These are phyloP conservation scores for Xerocomellus dryophilus DNA, from an alignment of 768 basidiomycete genomes.

Conservation along the genomic window DNA sequence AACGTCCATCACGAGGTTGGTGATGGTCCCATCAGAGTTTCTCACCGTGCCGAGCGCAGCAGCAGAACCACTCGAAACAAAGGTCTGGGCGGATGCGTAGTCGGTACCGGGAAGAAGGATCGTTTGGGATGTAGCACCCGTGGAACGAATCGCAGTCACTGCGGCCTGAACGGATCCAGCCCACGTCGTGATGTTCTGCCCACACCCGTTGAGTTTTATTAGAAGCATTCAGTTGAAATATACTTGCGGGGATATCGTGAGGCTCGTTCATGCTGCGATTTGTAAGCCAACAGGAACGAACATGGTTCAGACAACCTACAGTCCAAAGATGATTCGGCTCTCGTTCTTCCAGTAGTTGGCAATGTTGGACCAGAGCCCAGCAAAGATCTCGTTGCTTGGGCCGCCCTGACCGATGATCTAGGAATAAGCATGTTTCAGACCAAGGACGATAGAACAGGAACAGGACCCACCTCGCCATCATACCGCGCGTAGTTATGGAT, in stretches of 20 bases:
- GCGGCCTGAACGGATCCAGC: constrained; percentile 52
- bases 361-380: constrained; percentile 49
- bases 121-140: constrained; percentile 49
- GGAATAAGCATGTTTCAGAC: neutral
- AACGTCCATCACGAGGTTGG: constrained; percentile 55
- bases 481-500: constrained; percentile 62
- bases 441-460: neutral
- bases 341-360: constrained; percentile 47
- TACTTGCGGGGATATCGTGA: constrained; percentile 46
- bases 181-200: constrained; percentile 42
- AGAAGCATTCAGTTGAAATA: neutral
- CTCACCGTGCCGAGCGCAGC: constrained; percentile 43
- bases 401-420: constrained; percentile 63
- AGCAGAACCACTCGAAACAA: constrained; percentile 50
- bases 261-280: constrained; percentile 57
- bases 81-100: constrained; percentile 52
- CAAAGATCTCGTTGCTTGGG: constrained; percentile 53
- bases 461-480: constrained; percentile 38
- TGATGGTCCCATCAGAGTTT: constrained; percentile 45
- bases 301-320: constrained; percentile 33
- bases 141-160: constrained; percentile 56
- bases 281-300: neutral
- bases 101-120: constrained; percentile 56
- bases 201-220: neutral
- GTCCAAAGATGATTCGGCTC: constrained; percentile 44